phyloP scores from a whole-genome alignment of 1,284 basidiomycete genomes.

The Naganishia liquefaciens region DNA sequence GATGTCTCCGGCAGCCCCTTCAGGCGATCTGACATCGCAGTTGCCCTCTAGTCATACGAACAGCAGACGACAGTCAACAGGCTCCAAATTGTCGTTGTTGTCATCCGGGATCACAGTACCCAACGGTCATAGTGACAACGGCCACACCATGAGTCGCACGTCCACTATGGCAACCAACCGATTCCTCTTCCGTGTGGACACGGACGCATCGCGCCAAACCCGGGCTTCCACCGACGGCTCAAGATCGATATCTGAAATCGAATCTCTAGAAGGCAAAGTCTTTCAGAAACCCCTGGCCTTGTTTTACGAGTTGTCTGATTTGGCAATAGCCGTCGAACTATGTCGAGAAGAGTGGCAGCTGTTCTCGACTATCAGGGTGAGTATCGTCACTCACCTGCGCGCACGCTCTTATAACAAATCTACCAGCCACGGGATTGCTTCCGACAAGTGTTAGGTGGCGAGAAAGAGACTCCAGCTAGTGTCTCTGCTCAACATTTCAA shows the following conservation, averaged over 20 bases:
- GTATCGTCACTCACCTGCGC: constrained; percentile 20
- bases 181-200: constrained; percentile 21
- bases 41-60: background rate
- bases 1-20: background rate
- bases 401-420: background rate
- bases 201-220: constrained; percentile 17
- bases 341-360: constrained; percentile 52
- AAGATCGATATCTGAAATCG: constrained; percentile 31
- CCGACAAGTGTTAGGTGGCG: constrained; percentile 52
- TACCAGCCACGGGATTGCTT: constrained; percentile 48
- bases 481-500: constrained; percentile 52
- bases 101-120: background rate
- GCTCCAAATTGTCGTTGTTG: constrained; percentile 11
- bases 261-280: constrained; percentile 28
- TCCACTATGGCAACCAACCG: constrained; percentile 10
- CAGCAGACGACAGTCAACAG: background rate
- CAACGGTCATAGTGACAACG: constrained; percentile 5
- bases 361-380: constrained; percentile 47
- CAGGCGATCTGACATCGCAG: background rate
- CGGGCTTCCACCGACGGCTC: constrained; percentile 30
- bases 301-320: constrained; percentile 32
- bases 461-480: constrained; percentile 46
- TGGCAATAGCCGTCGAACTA: constrained; percentile 49
- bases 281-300: constrained; percentile 29
- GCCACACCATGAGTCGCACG: constrained; percentile 4